Conservation (phyloP, 1,284 basidiomycete species). For the Psilocybe mexicana region DNA sequence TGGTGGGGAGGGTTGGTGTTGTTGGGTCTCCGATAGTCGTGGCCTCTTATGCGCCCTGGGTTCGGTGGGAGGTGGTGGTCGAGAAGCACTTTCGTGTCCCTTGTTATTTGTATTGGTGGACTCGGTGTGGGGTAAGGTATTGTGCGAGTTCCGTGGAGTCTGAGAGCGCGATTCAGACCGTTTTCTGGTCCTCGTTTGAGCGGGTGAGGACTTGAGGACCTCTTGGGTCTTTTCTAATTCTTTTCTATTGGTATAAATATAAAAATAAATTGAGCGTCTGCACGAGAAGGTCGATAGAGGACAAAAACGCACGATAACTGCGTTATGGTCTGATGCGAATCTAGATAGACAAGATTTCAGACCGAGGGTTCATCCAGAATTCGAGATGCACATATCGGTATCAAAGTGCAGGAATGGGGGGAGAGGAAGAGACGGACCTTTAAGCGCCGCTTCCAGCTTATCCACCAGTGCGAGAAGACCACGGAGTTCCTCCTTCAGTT, state of each 20-base stretch:
- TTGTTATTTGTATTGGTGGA: conserved; percentile 21
- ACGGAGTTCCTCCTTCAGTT: conserved; percentile 76
- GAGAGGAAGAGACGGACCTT: conserved; percentile 52
- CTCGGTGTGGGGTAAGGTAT: conserved; percentile 27
- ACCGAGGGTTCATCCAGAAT: neutral
- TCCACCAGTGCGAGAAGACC: conserved; percentile 64
- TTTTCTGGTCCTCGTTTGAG: conserved; percentile 37
- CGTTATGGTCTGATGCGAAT: conserved; percentile 72
- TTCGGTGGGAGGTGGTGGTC: conserved; percentile 66
- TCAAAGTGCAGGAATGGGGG: neutral
- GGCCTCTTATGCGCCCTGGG: conserved; percentile 78
- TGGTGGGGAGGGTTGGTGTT: conserved; percentile 44
- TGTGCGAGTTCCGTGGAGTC: conserved; percentile 41
- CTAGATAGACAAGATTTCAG: conserved; percentile 36
- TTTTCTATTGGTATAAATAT: conserved; percentile 35
- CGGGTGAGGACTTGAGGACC: conserved; percentile 48
- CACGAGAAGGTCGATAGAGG: neutral
- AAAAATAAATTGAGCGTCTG: conserved; percentile 14
- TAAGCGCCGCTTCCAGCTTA: conserved; percentile 68
- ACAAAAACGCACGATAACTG: conserved; percentile 62
- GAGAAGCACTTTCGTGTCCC: conserved; percentile 33
- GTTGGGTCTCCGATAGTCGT: conserved; percentile 58
- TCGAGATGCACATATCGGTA: neutral
- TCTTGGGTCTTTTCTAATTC: conserved; percentile 77
- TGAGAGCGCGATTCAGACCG: conserved; percentile 40